Conservation (phyloP, 306 rosid species). For the Crataegus laevigata region DNA sequence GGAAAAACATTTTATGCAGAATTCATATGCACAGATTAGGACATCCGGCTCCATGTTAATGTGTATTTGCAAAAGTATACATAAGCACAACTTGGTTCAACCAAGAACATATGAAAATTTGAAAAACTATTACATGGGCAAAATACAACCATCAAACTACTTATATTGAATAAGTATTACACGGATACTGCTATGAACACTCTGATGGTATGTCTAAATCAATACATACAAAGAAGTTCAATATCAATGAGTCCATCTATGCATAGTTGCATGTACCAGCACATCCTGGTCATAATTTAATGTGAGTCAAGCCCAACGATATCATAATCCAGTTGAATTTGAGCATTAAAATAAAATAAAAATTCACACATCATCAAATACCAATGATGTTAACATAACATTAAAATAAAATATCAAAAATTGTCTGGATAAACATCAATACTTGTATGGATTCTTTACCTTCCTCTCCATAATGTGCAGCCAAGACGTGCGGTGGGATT, state of each 20-base stretch:
- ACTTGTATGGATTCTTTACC: constrained; percentile 34
- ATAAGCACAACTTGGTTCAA: background rate
- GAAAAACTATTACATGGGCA: background rate
- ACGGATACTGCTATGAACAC: background rate
- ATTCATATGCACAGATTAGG: background rate
- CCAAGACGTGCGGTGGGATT: constrained; percentile 82
- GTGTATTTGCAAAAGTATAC: background rate
- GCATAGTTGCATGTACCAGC: background rate
- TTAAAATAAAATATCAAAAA: background rate
- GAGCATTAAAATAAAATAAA: background rate
- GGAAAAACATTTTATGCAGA: background rate
- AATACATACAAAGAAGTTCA: background rate
- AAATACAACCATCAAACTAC: background rate
- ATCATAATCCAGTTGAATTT: background rate
- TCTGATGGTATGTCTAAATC: background rate
- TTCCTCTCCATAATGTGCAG: constrained; percentile 96
- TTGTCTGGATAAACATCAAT: background rate
- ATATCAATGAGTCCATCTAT: background rate
- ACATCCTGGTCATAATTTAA: background rate
- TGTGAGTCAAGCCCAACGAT: background rate
- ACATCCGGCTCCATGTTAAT: background rate
- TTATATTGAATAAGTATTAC: background rate
- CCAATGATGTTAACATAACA: background rate
- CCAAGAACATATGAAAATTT: background rate
- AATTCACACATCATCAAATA: background rate